Percentiles rank a stretch among this genome's conserved stretches.
Conservation (phyloP, 331 rosid species). For the Cydonia oblonga region DNA sequence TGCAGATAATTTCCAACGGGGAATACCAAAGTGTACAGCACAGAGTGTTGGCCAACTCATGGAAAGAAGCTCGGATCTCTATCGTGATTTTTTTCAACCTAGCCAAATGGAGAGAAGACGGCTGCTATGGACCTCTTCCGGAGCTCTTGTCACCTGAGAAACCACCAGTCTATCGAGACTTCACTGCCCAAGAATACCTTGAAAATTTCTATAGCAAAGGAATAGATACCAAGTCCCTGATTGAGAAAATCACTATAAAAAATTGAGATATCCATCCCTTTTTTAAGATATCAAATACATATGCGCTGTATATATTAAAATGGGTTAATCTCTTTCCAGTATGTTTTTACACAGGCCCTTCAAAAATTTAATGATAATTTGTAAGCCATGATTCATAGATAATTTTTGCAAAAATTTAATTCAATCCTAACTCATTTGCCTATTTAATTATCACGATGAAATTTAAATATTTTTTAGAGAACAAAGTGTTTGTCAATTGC, state of each 20-base stretch:
- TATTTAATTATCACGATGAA: too few species aligned
- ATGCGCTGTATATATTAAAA: too few species aligned
- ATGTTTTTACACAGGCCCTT: too few species aligned
- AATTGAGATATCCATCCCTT: background rate
- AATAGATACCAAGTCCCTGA: constrained; percentile 22
- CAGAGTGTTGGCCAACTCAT: constrained; percentile 21
- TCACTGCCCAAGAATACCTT: constrained; percentile 1
- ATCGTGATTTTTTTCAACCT: constrained; percentile 14
- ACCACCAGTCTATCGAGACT: constrained; percentile 23
- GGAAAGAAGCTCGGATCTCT: constrained; percentile 23
- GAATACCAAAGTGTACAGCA: constrained; percentile 12
- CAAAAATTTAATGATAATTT: too few species aligned
- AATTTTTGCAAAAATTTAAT: too few species aligned
- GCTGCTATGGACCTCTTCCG: constrained; percentile 20
- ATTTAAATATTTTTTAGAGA: too few species aligned
- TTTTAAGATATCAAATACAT: too few species aligned
- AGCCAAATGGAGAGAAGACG: constrained; percentile 10
- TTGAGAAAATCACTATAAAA: constrained; percentile 5
- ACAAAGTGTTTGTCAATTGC: too few species aligned
- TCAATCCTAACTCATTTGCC: too few species aligned
- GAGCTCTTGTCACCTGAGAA: constrained; percentile 22
- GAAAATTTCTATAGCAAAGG: constrained; percentile 20
- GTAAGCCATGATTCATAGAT: too few species aligned
- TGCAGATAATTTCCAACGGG: constrained; percentile 4
- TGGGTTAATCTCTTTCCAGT: too few species aligned